Evolutionary conservation across 139 green algal genomes (phyloP).

Genomic region (Yamagishiella unicocca): DNA sequence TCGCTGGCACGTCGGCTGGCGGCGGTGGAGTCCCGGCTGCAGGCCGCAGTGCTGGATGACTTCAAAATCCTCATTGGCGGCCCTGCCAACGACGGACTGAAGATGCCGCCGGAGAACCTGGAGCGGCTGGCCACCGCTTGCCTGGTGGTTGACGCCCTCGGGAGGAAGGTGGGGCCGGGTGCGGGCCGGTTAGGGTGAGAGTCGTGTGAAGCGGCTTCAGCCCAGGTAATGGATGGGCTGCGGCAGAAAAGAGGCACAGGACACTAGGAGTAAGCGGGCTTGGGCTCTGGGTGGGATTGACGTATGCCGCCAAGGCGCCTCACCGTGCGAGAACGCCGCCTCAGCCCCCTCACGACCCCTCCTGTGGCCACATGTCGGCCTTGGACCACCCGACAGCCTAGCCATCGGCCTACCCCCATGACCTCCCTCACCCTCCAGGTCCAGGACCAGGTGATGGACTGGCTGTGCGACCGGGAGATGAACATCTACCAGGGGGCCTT

Average conservation of each 20-base stretch:
- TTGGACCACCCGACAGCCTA: too few species aligned
- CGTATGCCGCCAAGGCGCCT: too few species aligned
- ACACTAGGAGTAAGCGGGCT: background rate
- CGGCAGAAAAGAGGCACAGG: background rate
- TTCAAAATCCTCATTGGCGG: conserved; percentile 82
- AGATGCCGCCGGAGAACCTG: conserved; percentile 73
- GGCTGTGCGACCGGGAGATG: conserved; percentile 90
- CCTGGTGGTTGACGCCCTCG: conserved; percentile 93
- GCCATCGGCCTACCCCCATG: too few species aligned
- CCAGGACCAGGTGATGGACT: conserved; percentile 92
- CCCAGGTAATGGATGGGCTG: too few species aligned
- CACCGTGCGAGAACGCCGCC: too few species aligned
- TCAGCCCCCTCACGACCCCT: too few species aligned
- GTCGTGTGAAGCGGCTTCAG: too few species aligned
- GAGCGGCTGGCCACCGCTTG: conserved; percentile 92
- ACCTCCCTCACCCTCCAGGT: conserved; percentile 60
- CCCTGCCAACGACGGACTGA: conserved; percentile 14
- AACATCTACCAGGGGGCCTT: conserved; percentile 92
- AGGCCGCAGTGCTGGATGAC: conserved; percentile 68
- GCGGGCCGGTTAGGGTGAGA: too few species aligned
- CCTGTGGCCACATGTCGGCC: too few species aligned
- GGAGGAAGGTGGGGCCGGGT: conserved; percentile 71
- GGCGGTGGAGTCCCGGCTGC: conserved; percentile 46
- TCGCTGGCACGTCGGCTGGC: conserved; percentile 79
- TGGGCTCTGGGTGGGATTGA: too few species aligned